phyloP scores from a whole-genome alignment of 2,329 filamentous ascomycete genomes.

The Epichloe coenophiala region DNA sequence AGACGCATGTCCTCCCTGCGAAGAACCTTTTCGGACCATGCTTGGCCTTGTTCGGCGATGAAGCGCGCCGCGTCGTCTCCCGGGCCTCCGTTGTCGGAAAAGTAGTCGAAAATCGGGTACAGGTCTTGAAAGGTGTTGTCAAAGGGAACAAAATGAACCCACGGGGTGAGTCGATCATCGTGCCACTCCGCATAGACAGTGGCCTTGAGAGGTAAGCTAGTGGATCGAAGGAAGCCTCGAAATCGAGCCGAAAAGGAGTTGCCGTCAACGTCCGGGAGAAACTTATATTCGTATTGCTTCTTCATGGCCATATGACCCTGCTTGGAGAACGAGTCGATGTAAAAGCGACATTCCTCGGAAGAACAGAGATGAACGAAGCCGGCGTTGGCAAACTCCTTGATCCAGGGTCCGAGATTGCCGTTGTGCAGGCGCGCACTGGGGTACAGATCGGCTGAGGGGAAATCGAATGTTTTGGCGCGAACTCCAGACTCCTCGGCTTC shows the following conservation, averaged over 20 bases:
- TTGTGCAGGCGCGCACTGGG: conserved; percentile 23
- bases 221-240: conserved; percentile 48
- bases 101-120: conserved; percentile 52
- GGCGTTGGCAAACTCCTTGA: conserved; percentile 25
- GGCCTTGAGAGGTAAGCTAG: conserved; percentile 53
- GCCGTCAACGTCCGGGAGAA: conserved; percentile 59
- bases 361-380: conserved; percentile 32
- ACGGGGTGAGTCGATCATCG: conserved; percentile 52
- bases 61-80: conserved; percentile 42
- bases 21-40: conserved; percentile 49
- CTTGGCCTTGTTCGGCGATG: conserved; percentile 45
- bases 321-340: conserved; percentile 22
- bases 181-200: conserved; percentile 68
- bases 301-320: conserved; percentile 26
- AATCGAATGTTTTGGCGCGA: conserved; percentile 33
- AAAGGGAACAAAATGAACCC: conserved; percentile 61
- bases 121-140: conserved; percentile 55
- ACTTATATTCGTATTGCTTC: conserved; percentile 45
- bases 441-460: conserved; percentile 30
- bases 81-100: conserved; percentile 34
- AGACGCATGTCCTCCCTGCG: conserved; percentile 53
- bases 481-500: conserved; percentile 28
- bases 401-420: conserved; percentile 26
- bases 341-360: conserved; percentile 24
- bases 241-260: conserved; percentile 51